Percentiles rank a stretch among this genome's conserved stretches.
Evolutionary conservation across 225 moss, liverwort and hornwort species (phyloP).

Genomic region (Thuidium tamariscinum): DNA sequence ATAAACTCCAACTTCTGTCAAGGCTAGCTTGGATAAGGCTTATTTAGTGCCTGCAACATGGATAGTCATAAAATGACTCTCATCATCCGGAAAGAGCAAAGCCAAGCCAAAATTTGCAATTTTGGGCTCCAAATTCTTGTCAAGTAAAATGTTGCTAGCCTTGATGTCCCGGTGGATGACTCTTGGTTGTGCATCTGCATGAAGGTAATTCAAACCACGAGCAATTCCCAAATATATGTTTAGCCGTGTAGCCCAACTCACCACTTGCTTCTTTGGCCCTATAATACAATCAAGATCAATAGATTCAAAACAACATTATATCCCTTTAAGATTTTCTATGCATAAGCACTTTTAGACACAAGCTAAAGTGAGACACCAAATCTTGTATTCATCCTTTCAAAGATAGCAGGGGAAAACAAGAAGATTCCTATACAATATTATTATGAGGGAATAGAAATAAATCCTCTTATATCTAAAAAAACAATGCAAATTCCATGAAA

Average conservation of each 20-base stretch:
- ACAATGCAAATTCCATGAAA: background rate
- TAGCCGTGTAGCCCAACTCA: background rate
- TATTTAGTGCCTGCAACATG: background rate
- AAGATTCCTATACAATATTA: accelerated
- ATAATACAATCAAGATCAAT: background rate
- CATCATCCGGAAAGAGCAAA: background rate
- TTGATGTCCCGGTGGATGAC: background rate
- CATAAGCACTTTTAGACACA: accelerated
- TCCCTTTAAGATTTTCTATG: accelerated
- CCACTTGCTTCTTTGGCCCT: background rate
- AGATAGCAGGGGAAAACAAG: accelerated
- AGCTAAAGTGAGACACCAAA: background rate
- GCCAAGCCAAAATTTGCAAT: background rate
- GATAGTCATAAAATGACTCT: background rate
- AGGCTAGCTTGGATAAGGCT: background rate
- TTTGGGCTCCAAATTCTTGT: background rate
- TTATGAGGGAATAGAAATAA: background rate
- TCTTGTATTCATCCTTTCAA: accelerated
- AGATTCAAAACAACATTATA: background rate
- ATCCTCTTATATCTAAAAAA: accelerated
- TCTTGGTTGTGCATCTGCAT: background rate
- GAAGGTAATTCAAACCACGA: background rate
- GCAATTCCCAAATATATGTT: background rate
- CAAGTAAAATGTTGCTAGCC: background rate
- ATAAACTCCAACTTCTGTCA: accelerated